phyloP scores from a whole-genome alignment of 2,329 filamentous ascomycete genomes.

The Amauroascus niger region DNA sequence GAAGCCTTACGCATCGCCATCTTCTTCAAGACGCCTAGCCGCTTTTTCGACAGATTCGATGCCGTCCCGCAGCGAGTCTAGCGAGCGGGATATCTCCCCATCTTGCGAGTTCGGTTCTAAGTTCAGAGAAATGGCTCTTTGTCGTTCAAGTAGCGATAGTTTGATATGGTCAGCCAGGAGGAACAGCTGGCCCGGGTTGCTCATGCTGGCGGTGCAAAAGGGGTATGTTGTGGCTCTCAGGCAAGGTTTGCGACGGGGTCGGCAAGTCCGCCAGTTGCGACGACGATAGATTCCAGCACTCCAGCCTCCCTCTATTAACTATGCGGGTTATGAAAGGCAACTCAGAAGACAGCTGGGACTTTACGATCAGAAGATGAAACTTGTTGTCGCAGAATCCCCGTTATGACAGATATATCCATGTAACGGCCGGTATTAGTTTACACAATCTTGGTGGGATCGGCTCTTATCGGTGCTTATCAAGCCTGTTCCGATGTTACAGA shows the following conservation, averaged over 20 bases:
- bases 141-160: conserved; percentile 82
- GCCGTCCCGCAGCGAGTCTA: conserved; percentile 77
- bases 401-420: background rate
- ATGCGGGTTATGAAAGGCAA: background rate
- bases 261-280: background rate
- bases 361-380: background rate
- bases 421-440: conserved; percentile 5
- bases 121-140: conserved; percentile 72
- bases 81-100: conserved; percentile 75
- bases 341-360: background rate
- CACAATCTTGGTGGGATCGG: background rate
- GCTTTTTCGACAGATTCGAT: conserved; percentile 60
- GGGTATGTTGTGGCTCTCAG: background rate
- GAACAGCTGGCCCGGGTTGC: conserved; percentile 64
- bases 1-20: conserved; percentile 48
- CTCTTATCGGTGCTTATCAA: background rate
- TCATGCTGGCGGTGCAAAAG: conserved; percentile 26
- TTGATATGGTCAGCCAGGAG: conserved; percentile 96
- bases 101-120: conserved; percentile 73
- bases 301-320: background rate
- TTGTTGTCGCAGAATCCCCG: background rate
- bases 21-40: conserved; percentile 52
- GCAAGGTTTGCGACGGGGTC: background rate
- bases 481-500: background rate
- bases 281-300: background rate